Evolutionary conservation across 345 rosid species (phyloP), one percentile per base, ranked within the genome.

Genomic region (Aegle marmelos): DNA sequence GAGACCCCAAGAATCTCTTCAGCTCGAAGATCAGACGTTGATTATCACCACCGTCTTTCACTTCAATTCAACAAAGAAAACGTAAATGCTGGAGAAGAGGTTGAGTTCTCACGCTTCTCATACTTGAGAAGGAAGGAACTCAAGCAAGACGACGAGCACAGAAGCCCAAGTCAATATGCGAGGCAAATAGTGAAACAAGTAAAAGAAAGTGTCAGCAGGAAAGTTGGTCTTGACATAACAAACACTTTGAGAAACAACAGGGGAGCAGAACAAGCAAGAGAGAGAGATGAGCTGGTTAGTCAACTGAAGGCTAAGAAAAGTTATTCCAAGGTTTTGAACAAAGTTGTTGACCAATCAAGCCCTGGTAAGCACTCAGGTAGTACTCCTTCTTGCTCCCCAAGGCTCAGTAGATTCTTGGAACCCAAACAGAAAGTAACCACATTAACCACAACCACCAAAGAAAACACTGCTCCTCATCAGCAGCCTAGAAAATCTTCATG

Each of bases 1-100:
- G 98, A 92, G 76, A 93, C 97, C 1, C 98, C 98, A 1, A 87
- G 95, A 85, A 80, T 94, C 30, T 94, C 97, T 16, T 89, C 90
- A 1, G 93, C 89, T 3, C 89, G 98, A 74, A 85, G 92, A 80
- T 89, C 98, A 4, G 97, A 91, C 41, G 93, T 89, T 16, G 92
- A 89, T 76, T 85, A 85, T 67, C 96, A 84, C 75, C 96, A 84
- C 76, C 95, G 97, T 6, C 87, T 90, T 36, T 92, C 99, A 0
- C 90, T 95, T 76, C 97, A 91, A 68, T 86, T 88, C 78, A 89
- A 85, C 92, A 89, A 85, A 78, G 99, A 95, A 80, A 90, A 87
- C 79, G 60, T 75, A 68, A 73, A 80, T 19, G 68, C 76, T 1
- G 70, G 77, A 22, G 87, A 86, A n/a, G 75, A 86, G 30, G 24